Conservation (phyloP, 2,329 filamentous ascomycete species). For the Penicillium sp. region DNA sequence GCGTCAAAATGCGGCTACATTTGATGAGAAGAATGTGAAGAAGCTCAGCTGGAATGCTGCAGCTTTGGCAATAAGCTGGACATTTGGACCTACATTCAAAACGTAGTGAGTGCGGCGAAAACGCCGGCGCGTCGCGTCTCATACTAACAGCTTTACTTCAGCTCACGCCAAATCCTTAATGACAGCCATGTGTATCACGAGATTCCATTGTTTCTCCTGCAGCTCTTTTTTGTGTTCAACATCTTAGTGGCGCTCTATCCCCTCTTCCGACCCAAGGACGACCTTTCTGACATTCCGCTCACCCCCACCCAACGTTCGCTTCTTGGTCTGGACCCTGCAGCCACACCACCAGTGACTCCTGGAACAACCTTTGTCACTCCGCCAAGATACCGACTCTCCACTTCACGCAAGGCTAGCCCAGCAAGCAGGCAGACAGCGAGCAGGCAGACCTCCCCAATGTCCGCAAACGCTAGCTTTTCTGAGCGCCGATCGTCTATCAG, state of each 20-base stretch:
- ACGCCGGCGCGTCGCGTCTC: not conserved
- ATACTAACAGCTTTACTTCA: conserved; percentile 17
- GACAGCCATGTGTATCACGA: conserved; percentile 44
- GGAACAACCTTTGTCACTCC: conserved; percentile 77
- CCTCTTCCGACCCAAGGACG: conserved; percentile 69
- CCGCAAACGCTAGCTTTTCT: conserved; percentile 36
- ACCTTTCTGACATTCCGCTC: conserved; percentile 83
- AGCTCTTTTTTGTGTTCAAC: conserved; percentile 66
- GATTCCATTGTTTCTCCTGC: conserved; percentile 54
- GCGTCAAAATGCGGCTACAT: conserved; percentile 74
- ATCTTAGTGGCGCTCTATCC: conserved; percentile 70
- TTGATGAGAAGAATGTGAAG: conserved; percentile 73
- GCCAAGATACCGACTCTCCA: conserved; percentile 77
- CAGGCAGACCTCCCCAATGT: conserved; percentile 39
- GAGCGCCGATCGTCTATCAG: conserved; percentile 39
- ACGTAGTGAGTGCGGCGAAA: conserved; percentile 34
- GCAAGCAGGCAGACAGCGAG: conserved; percentile 37
- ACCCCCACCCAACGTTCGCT: conserved; percentile 84
- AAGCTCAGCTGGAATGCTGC: conserved; percentile 67
- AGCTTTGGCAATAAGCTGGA: conserved; percentile 53
- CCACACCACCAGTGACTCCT: conserved; percentile 62
- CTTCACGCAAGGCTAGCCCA: conserved; percentile 50
- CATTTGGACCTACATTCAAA: conserved; percentile 42
- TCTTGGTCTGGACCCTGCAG: conserved; percentile 73
- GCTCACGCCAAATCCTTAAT: conserved; percentile 33